These are phyloP conservation scores for Scortechinia acanthostroma DNA, from an alignment of 2,329 filamentous ascomycete species.

Conservation along the genomic window DNA sequence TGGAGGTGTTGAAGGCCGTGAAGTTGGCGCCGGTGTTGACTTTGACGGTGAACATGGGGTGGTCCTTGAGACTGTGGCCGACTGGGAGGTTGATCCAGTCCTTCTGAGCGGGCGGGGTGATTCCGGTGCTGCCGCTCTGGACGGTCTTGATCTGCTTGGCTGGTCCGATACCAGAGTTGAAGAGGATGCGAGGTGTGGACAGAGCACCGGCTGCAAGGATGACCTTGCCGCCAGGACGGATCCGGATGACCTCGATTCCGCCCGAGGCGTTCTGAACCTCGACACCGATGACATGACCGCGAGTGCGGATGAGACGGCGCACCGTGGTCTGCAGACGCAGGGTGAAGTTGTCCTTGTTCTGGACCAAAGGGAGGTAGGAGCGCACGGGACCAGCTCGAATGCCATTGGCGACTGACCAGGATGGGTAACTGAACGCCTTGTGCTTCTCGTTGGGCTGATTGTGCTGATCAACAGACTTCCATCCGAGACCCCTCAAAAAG, in stretches of 20 bases:
- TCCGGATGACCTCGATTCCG: constrained; percentile 51
- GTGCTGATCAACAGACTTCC: constrained; percentile 56
- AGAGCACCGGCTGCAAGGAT: constrained; percentile 65
- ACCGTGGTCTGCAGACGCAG: constrained; percentile 62
- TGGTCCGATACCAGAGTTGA: constrained; percentile 65
- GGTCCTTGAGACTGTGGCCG: constrained; percentile 50
- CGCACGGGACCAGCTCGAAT: constrained; percentile 65
- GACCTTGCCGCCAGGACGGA: constrained; percentile 55
- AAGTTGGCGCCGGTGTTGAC: not conserved
- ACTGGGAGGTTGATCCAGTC: constrained; percentile 52
- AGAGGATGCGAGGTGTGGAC: constrained; percentile 61
- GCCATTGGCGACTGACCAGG: constrained; percentile 61
- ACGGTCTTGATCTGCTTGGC: constrained; percentile 47
- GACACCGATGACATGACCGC: constrained; percentile 57
- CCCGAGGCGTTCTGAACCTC: constrained; percentile 48
- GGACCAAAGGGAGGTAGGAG: constrained; percentile 62
- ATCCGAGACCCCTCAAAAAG: constrained; percentile 52
- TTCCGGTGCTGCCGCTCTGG: constrained; percentile 35
- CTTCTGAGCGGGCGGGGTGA: constrained; percentile 37
- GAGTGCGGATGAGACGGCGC: constrained; percentile 57
- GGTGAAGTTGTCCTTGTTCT: constrained; percentile 54
- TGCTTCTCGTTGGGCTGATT: constrained; percentile 55
- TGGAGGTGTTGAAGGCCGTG: constrained; percentile 7
- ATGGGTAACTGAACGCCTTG: constrained; percentile 52
- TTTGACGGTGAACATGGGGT: constrained; percentile 29